Percentiles rank a stretch among this genome's conserved stretches.
Conservation (phyloP, 2,329 filamentous ascomycete genomes). For the Fusarium ramigenum region DNA sequence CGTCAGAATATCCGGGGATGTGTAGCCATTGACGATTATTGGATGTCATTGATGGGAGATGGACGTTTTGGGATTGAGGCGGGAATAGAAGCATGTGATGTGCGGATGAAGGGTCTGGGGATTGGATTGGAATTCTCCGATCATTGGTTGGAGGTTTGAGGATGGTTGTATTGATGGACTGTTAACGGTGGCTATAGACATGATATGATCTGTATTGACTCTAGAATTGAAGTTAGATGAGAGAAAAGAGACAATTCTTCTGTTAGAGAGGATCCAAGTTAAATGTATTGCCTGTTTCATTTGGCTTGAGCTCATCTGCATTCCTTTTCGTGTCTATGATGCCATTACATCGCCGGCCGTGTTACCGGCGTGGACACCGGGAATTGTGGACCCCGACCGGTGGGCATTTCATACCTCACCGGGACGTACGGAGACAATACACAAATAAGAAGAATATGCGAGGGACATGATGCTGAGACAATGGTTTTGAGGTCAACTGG, state of each 20-base stretch:
- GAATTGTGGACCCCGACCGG: background rate
- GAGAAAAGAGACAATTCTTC: background rate
- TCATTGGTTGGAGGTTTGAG: background rate
- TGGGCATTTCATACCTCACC: background rate
- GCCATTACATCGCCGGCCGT: background rate
- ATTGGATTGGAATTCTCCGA: constrained; percentile 4
- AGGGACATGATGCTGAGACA: too few relatives aligned
- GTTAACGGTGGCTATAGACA: background rate
- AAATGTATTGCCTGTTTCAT: fast-evolving
- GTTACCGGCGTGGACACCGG: background rate
- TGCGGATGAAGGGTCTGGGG: background rate
- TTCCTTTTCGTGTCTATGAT: background rate
- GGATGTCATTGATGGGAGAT: constrained; percentile 4
- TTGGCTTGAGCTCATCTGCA: background rate
- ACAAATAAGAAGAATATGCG: background rate
- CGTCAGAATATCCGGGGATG: background rate
- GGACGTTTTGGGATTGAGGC: constrained; percentile 10
- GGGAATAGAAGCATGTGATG: background rate
- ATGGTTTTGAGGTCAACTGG: fast-evolving
- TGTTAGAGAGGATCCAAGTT: fast-evolving
- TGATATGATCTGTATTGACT: background rate
- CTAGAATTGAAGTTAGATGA: too few relatives aligned
- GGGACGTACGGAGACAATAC: background rate
- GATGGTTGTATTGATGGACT: background rate
- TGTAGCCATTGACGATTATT: constrained; percentile 15